These are phyloP conservation scores for Trichoderma semiorbis DNA, from an alignment of 2,329 filamentous ascomycete species.

Conservation along the genomic window DNA sequence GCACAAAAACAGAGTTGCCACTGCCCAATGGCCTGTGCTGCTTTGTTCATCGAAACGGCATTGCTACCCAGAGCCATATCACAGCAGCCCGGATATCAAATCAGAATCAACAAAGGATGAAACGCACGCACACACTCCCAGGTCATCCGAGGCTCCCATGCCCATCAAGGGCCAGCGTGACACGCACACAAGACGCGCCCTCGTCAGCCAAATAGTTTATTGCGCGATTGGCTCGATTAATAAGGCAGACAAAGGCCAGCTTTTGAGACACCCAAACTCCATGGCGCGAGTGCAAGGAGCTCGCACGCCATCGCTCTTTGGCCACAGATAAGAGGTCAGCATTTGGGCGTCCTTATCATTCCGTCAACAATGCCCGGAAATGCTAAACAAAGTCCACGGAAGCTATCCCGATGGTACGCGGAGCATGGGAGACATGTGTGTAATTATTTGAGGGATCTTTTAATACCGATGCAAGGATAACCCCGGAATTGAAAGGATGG, in stretches of 20 bases:
- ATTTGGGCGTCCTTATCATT: not conserved
- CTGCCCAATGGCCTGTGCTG: not conserved
- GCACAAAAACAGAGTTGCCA: not conserved
- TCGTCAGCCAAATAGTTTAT: constrained; percentile 18
- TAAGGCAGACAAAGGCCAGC: constrained; percentile 1
- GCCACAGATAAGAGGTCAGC: not conserved
- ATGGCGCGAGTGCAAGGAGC: constrained; percentile 14
- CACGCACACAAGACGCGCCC: constrained; percentile 15
- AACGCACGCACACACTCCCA: not conserved
- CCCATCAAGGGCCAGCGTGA: constrained; percentile 5
- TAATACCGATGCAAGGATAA: not conserved
- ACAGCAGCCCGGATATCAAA: not conserved
- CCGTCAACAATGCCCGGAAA: not conserved
- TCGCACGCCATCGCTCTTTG: constrained; percentile 17
- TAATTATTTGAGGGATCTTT: not conserved
- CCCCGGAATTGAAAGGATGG: not conserved
- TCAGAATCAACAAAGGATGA: not conserved
- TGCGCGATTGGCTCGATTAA: constrained; percentile 18
- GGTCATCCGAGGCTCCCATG: constrained; percentile 8
- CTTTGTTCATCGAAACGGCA: constrained; percentile 1
- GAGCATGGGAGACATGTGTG: not conserved
- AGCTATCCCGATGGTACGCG: not conserved
- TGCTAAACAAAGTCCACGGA: not conserved
- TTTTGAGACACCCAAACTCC: not conserved
- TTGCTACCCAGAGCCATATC: constrained; percentile 13